A percentile compares a stretch with the other conserved stretches of the same genome.
Evolutionary conservation across 345 rosid genomes (phyloP).

Genomic region (Eucalyptus paniculata): DNA sequence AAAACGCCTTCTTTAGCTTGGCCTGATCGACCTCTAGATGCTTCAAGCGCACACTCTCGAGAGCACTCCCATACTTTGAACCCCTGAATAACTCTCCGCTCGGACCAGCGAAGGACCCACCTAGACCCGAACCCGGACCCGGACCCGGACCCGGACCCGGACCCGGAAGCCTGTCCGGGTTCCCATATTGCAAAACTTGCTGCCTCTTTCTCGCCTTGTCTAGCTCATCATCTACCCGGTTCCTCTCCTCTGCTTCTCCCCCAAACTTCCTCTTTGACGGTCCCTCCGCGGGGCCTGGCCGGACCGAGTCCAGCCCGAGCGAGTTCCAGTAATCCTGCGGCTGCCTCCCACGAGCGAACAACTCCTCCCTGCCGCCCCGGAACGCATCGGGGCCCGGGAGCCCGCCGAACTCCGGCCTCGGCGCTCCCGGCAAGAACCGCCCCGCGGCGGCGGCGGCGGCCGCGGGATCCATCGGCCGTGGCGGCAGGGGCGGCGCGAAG

Average conservation of each 20-base stretch:
- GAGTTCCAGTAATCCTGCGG: slow-evolving; percentile 19
- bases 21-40: slow-evolving; percentile 48
- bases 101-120: slow-evolving; percentile 13
- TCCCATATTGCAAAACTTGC: slow-evolving; percentile 19
- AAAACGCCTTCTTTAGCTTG: slow-evolving; percentile 55
- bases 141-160: neutral
- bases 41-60: slow-evolving; percentile 13
- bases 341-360: neutral
- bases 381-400: neutral
- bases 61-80: slow-evolving; percentile 41
- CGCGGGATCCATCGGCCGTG: slow-evolving; percentile 4
- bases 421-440: slow-evolving; percentile 3
- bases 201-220: slow-evolving; percentile 30
- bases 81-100: slow-evolving; percentile 33
- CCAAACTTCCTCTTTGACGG: slow-evolving; percentile 54
- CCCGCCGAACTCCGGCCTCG: slow-evolving; percentile 19
- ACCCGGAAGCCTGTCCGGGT: slow-evolving; percentile 16
- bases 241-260: slow-evolving; percentile 23
- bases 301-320: slow-evolving; percentile 9
- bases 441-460: neutral
- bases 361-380: neutral
- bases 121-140: neutral
- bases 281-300: neutral
- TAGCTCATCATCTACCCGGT: slow-evolving; percentile 18
- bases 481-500: slow-evolving; percentile 20